Conservation (phyloP, 805 yeast genomes). For the Monosporozyma aquatica region DNA sequence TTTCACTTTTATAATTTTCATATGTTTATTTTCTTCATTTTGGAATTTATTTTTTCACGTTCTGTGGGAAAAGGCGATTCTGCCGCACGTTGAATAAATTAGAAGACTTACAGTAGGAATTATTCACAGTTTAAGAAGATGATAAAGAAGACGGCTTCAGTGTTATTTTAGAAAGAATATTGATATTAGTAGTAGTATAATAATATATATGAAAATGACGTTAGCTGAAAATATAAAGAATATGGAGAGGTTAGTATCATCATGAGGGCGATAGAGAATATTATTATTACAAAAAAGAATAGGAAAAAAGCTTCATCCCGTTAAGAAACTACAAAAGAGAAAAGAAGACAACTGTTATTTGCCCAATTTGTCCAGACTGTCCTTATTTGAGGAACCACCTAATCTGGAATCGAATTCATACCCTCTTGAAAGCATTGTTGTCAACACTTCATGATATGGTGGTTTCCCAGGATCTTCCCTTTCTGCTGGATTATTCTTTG, state of each 20-base stretch:
- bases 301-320: too few relatives aligned
- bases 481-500: conserved; percentile 44
- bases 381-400: conserved; percentile 27
- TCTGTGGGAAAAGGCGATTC: background rate
- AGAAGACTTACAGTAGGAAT: too few relatives aligned
- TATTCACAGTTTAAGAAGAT: too few relatives aligned
- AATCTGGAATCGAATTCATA: conserved; percentile 32
- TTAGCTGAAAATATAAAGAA: background rate
- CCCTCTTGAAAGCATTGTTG: conserved; percentile 33
- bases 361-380: conserved; percentile 27
- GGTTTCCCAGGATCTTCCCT: conserved; percentile 46
- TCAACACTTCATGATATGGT: conserved; percentile 29
- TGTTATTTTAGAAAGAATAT: background rate
- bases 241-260: background rate
- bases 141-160: too few relatives aligned
- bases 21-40: background rate
- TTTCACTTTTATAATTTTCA: too few relatives aligned
- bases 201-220: background rate
- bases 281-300: background rate
- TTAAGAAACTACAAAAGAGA: too few relatives aligned
- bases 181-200: background rate
- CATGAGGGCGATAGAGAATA: background rate
- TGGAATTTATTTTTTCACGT: background rate
- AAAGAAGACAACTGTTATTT: conserved; percentile 8
- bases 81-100: background rate